These are phyloP conservation scores for Persicaria tinctoria DNA, from an alignment of 148 eudicot species.

Conservation along the genomic window DNA sequence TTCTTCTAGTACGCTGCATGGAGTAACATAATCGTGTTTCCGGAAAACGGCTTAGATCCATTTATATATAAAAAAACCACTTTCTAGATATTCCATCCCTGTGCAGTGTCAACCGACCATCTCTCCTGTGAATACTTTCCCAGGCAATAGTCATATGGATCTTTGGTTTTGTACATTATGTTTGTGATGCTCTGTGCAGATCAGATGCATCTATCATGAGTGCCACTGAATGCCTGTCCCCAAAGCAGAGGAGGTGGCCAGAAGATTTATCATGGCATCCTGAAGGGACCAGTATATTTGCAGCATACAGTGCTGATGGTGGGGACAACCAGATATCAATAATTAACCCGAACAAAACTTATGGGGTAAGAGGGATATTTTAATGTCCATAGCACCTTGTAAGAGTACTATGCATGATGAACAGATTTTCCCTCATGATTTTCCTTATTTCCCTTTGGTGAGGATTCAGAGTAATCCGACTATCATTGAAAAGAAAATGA, in stretches of 20 bases:
- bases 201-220: conserved; percentile 69
- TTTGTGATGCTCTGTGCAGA: conserved; percentile 33
- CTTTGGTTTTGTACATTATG: neutral
- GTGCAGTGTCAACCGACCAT: neutral
- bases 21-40: neutral
- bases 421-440: neutral
- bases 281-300: conserved; percentile 54
- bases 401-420: neutral
- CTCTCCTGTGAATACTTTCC: neutral
- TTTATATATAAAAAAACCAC: neutral
- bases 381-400: neutral
- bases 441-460: neutral
- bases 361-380: conserved; percentile 32
- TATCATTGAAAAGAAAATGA: neutral
- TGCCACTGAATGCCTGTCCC: conserved; percentile 59
- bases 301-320: conserved; percentile 82
- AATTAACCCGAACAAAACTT: conserved; percentile 60
- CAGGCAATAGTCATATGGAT: neutral
- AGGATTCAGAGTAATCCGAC: neutral
- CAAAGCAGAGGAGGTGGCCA: conserved; percentile 91
- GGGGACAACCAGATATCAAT: conserved; percentile 89
- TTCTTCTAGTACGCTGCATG: neutral
- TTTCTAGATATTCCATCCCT: neutral
- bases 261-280: conserved; percentile 99
- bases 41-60: neutral